A percentile compares a stretch with the other conserved stretches of the same genome.
Conservation (phyloP, 129 eudicot species). For the Pittosporum tobira region DNA sequence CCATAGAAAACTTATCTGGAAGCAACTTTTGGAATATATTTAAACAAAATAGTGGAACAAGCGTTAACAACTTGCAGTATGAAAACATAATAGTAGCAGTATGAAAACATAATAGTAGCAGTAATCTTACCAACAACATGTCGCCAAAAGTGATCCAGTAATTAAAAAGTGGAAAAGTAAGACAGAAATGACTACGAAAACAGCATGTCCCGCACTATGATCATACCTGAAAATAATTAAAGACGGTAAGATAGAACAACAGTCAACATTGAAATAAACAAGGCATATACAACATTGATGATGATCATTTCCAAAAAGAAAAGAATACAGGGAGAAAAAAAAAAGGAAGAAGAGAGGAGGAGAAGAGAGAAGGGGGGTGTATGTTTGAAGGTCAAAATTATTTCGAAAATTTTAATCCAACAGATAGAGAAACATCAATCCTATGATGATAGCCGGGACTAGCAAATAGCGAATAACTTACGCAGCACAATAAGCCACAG, state of each 20-base stretch:
- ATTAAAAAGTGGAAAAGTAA: conserved; percentile 68
- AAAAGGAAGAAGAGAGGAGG: too few relatives aligned
- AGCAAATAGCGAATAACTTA: conserved; percentile 34
- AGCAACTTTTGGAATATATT: not conserved
- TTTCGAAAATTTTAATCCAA: too few relatives aligned
- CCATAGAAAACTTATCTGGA: not conserved
- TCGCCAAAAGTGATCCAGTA: conserved; percentile 73
- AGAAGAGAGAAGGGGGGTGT: too few relatives aligned
- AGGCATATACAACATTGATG: not conserved
- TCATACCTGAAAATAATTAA: conserved; percentile 61
- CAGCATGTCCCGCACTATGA: conserved; percentile 88
- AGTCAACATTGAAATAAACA: conserved; percentile 1
- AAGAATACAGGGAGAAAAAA: not conserved
- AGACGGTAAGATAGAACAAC: conserved; percentile 2
- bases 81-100: too few relatives aligned
- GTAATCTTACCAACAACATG: conserved; percentile 74
- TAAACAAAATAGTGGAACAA: not conserved
- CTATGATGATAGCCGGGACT: conserved; percentile 4
- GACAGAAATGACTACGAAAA: conserved; percentile 71
- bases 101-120: too few relatives aligned
- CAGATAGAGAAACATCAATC: too few relatives aligned
- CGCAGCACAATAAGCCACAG: conserved; percentile 92
- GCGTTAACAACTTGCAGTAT: not conserved
- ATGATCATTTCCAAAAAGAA: not conserved
- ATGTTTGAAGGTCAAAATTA: too few relatives aligned